phyloP scores from a whole-genome alignment of 331 rosid genomes.

The Prunus yedoensis region DNA sequence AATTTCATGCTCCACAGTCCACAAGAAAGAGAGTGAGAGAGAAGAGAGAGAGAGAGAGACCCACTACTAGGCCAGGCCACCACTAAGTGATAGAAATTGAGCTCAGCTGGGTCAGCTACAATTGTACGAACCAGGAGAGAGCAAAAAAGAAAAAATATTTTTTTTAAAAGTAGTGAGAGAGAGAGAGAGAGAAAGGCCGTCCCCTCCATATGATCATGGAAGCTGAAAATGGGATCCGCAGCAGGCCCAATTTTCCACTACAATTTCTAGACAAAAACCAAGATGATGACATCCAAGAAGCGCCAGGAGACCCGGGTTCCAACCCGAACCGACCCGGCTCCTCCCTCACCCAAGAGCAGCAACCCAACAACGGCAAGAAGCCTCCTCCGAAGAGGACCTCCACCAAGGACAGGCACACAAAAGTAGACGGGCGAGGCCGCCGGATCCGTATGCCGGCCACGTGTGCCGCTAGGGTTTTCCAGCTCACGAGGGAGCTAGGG shows the following conservation, averaged over 20 bases:
- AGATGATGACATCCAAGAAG: slow-evolving; percentile 18
- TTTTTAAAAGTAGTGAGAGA: not conserved
- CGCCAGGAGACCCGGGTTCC: not conserved
- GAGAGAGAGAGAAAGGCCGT: not conserved
- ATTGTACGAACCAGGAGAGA: slow-evolving; percentile 20
- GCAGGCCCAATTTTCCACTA: slow-evolving; percentile 89
- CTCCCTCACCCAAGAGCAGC: slow-evolving; percentile 1
- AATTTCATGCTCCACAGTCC: slow-evolving; percentile 73
- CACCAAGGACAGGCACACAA: slow-evolving; percentile 89
- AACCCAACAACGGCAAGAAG: slow-evolving; percentile 37
- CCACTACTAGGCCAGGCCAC: slow-evolving; percentile 78
- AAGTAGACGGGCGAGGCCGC: slow-evolving; percentile 97
- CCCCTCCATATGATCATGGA: slow-evolving; percentile 69
- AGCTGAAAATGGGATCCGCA: slow-evolving; percentile 70
- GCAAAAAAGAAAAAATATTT: too few species aligned
- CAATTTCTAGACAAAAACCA: slow-evolving; percentile 73
- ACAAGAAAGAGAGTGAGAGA: slow-evolving; percentile 37
- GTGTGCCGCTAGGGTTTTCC: slow-evolving; percentile 96
- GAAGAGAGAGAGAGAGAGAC: slow-evolving; percentile 38
- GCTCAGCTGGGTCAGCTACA: slow-evolving; percentile 12
- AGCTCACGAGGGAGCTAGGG: slow-evolving; percentile 85
- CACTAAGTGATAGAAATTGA: slow-evolving; percentile 12
- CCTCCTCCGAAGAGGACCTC: slow-evolving; percentile 65
- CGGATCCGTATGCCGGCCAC: slow-evolving; percentile 99
- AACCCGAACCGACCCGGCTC: slow-evolving; percentile 5